Conservation (phyloP, 2,329 filamentous ascomycete genomes). For the Nemania bipapillata region DNA sequence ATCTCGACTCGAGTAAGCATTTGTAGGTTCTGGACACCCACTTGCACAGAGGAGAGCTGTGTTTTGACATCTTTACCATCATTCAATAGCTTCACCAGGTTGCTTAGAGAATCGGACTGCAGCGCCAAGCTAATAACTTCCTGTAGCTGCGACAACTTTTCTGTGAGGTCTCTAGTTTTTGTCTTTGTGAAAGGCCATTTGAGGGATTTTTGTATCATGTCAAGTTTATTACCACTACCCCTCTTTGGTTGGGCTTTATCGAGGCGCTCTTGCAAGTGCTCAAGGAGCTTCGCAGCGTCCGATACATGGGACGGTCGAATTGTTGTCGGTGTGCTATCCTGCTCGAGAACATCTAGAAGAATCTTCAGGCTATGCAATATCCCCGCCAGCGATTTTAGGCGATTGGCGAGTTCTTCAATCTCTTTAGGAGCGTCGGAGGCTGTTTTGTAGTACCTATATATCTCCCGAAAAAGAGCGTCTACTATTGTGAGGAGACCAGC, state of each 20-base stretch:
- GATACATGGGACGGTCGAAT: conserved; percentile 38
- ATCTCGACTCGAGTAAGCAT: conserved; percentile 39
- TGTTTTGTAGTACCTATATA: conserved; percentile 43
- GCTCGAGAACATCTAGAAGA: conserved; percentile 38
- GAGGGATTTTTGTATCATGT: conserved; percentile 25
- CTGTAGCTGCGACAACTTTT: conserved; percentile 42
- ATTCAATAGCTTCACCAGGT: conserved; percentile 32
- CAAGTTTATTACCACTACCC: conserved; percentile 4
- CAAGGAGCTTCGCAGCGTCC: conserved; percentile 33
- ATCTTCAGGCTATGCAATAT: conserved; percentile 41
- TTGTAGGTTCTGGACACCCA: conserved; percentile 27
- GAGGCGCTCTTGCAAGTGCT: conserved; percentile 35
- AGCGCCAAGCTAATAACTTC: conserved; percentile 41
- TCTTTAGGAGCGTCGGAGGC: conserved; percentile 43
- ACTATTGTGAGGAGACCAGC: conserved; percentile 48
- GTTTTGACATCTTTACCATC: conserved; percentile 17
- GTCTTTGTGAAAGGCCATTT: conserved; percentile 44
- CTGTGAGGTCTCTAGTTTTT: conserved; percentile 38
- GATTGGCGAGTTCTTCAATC: conserved; percentile 38
- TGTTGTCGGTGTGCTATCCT: conserved; percentile 25
- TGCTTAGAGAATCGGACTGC: conserved; percentile 36
- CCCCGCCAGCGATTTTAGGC: conserved; percentile 39
- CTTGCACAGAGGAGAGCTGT: background rate
- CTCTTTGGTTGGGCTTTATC: conserved; percentile 29
- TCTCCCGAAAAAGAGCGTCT: conserved; percentile 41